Evolutionary conservation across 116 monocot genomes (phyloP), one percentile per base, ranked within the genome.

Genomic region (Papilionanthe hybrid): DNA sequence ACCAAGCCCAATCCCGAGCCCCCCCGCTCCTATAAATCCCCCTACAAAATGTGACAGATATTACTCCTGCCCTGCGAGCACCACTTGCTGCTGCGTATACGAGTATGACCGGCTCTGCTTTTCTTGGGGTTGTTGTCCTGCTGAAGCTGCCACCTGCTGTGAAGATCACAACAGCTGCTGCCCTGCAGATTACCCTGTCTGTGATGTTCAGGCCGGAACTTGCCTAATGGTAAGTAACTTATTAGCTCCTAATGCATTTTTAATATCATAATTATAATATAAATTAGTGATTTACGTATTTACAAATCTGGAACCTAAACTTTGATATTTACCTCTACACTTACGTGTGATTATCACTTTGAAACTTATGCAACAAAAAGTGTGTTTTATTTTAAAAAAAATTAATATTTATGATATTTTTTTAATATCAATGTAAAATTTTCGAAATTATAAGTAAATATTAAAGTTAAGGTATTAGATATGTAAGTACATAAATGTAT

Each of bases 71-170:
- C 84, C 83, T 0, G 79, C 78, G 28, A 87, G 82, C 82, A 84
- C 81, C 56, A 87, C 87, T 5, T 87, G 87, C 84, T 87, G 87
- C 72, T 87, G 87, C 30, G 78, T 87, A 20, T 84, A 79, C 18
- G 79, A 79, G 53, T 82, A 68, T 42, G 84, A 84, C 10, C 20
- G 75, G 9, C 69, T 71, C 56, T 87, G 87, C 76, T 82, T 81
- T 28, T 76, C 79, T 0, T 87, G 87, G 87, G 87, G 87, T 17
- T 87, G 87, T 53, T 84, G 87, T 49, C 87, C 87, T 0, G 76
- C 82, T 12, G 87, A 87, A 56, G 75, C 56, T 0, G 87, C 87
- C 5, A 82, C 82, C 32, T 87, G 87, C 76, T 87, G 87, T 50
- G 79, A 81, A 0, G 84, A 87, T 49, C 84, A 79, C 76, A 84